A percentile compares a stretch with the other conserved stretches of the same genome.
phyloP scores from a whole-genome alignment of 1,284 basidiomycete genomes.

The Flammula alnicola region DNA sequence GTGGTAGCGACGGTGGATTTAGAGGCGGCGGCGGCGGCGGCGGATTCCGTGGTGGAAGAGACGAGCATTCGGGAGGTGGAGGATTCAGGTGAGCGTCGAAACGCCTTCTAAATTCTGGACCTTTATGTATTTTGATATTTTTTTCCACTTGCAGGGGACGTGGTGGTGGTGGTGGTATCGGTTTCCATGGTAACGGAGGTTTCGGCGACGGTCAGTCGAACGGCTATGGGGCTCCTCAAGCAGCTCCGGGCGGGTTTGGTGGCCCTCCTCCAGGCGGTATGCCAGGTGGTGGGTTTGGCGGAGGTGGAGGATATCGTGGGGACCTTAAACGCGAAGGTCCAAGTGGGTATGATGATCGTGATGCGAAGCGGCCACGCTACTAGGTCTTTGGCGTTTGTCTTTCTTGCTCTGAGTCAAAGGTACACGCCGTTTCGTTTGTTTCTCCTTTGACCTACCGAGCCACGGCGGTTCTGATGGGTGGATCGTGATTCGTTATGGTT shows the following conservation, averaged over 20 bases:
- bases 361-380: conserved; percentile 80
- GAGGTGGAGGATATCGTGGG: conserved; percentile 58
- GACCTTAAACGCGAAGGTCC: conserved; percentile 73
- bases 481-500: conserved; percentile 21
- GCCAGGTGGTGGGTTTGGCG: conserved; percentile 43
- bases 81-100: conserved; percentile 55
- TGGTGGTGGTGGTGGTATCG: conserved; percentile 74
- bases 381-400: conserved; percentile 40
- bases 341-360: conserved; percentile 80
- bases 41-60: conserved; percentile 33
- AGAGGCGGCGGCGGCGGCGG: conserved; percentile 27
- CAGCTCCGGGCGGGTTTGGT: conserved; percentile 55
- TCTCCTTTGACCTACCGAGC: conserved; percentile 19
- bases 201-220: conserved; percentile 60
- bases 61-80: conserved; percentile 37
- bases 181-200: conserved; percentile 68
- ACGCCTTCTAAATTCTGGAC: conserved; percentile 10
- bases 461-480: conserved; percentile 14
- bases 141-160: conserved; percentile 52
- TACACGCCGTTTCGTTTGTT: conserved; percentile 25
- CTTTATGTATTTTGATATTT: conserved; percentile 18
- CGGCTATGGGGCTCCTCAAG: conserved; percentile 57
- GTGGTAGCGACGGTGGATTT: conserved; percentile 42
- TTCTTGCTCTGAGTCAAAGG: conserved; percentile 17
- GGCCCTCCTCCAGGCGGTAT: conserved; percentile 40